phyloP scores from a whole-genome alignment of 2,329 filamentous ascomycete species.

The Blastomyces silverae region DNA sequence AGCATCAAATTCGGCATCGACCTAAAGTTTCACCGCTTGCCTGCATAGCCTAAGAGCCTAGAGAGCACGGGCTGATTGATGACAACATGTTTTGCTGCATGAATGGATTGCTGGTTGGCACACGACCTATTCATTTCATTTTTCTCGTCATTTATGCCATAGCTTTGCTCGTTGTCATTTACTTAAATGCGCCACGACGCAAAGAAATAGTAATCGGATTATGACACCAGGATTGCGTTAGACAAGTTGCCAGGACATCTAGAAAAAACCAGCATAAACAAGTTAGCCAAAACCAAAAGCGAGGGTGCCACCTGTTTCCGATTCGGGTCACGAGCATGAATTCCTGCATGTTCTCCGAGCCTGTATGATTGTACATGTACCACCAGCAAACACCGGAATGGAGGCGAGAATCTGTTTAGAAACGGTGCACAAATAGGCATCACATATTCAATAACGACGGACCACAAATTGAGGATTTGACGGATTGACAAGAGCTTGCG shows the following conservation, averaged over 20 bases:
- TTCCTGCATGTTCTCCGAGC: not conserved
- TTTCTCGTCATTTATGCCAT: not conserved
- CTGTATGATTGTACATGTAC: not conserved
- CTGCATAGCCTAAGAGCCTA: not conserved
- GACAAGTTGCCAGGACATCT: not conserved
- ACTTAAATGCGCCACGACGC: not conserved
- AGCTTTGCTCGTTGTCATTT: not conserved
- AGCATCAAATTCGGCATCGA: not conserved
- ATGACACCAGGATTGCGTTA: no score
- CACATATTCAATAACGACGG: not conserved
- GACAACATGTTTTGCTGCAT: not conserved
- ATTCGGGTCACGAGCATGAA: not conserved
- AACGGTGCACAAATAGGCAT: not conserved
- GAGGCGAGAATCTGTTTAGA: not conserved
- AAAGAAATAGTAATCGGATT: not conserved
- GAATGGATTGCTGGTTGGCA: not conserved
- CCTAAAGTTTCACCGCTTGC: not conserved
- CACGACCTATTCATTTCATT: not conserved
- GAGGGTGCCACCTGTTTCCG: no score
- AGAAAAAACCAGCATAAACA: not conserved
- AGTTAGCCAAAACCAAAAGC: not conserved
- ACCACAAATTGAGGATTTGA: not conserved
- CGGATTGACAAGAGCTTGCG: not conserved
- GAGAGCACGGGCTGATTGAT: not conserved
- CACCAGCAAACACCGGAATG: not conserved